phyloP scores from a whole-genome alignment of 345 rosid species.

The Laguncularia racemosa region DNA sequence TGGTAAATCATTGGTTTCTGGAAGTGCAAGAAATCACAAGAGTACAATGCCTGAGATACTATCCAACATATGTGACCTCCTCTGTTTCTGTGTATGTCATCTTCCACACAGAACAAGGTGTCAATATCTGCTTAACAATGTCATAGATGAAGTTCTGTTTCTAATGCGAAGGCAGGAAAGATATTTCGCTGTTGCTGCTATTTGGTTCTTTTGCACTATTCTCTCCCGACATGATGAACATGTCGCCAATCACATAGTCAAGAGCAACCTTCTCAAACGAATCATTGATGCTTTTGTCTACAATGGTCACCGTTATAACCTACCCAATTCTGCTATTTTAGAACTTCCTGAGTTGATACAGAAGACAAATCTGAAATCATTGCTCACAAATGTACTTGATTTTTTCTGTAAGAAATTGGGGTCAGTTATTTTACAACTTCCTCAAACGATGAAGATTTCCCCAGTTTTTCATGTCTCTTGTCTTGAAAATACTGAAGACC shows the following conservation, averaged over 20 bases:
- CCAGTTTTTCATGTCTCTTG: too few species aligned
- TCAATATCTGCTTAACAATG: slow-evolving; percentile 75
- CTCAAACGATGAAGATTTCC: too few species aligned
- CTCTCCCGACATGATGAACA: slow-evolving; percentile 83
- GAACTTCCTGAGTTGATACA: slow-evolving; percentile 90
- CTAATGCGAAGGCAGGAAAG: slow-evolving; percentile 84
- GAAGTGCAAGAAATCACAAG: slow-evolving; percentile 35
- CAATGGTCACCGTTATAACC: slow-evolving; percentile 86
- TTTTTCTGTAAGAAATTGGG: too few species aligned
- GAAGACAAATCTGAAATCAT: slow-evolving; percentile 22
- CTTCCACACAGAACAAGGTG: slow-evolving; percentile 92
- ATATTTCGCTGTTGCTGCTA: slow-evolving; percentile 84
- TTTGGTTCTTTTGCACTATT: slow-evolving; percentile 88
- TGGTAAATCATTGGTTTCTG: slow-evolving; percentile 34
- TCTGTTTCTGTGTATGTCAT: slow-evolving; percentile 91
- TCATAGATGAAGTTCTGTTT: slow-evolving; percentile 72
- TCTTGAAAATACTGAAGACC: too few species aligned
- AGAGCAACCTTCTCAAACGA: slow-evolving; percentile 80
- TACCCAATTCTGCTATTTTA: slow-evolving; percentile 82
- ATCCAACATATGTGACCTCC: slow-evolving; percentile 80
- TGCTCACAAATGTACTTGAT: too few species aligned
- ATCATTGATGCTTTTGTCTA: slow-evolving; percentile 75
- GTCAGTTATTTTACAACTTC: too few species aligned
- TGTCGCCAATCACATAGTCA: slow-evolving; percentile 68
- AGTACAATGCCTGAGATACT: slow-evolving; percentile 79